Evolutionary conservation across 164 flowering plant genomes (phyloP).

Genomic region (Vitis cinerea): DNA sequence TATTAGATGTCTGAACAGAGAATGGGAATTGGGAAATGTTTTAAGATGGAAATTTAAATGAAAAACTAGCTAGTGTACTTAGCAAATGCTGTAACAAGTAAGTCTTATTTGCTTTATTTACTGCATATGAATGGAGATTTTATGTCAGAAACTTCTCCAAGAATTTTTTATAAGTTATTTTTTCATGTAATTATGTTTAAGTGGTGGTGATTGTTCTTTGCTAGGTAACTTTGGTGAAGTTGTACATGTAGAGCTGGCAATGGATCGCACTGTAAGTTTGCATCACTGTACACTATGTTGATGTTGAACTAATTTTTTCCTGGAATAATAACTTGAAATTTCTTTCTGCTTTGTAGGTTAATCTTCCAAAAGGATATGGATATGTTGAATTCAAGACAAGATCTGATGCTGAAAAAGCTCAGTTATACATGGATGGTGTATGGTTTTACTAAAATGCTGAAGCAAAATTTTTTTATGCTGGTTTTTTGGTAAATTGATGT

Average conservation of each 20-base stretch:
- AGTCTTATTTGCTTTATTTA: background rate
- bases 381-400: conserved; percentile 90
- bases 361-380: conserved; percentile 87
- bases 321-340: background rate
- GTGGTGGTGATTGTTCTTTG: background rate
- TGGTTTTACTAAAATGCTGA: conserved; percentile 13
- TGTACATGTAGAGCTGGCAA: conserved; percentile 68
- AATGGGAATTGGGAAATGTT: background rate
- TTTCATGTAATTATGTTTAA: background rate
- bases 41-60: background rate
- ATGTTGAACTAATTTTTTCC: background rate
- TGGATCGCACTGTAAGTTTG: conserved; percentile 77
- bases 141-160: background rate
- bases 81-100: background rate
- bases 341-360: conserved; percentile 51
- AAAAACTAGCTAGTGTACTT: background rate
- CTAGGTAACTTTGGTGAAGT: conserved; percentile 93
- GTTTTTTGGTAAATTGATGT: conserved; percentile 3
- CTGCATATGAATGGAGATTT: background rate
- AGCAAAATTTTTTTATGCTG: background rate
- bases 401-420: conserved; percentile 94
- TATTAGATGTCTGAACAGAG: background rate
- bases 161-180: background rate
- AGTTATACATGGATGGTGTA: conserved; percentile 92
- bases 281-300: background rate